A percentile compares a stretch with the other conserved stretches of the same genome.
These are phyloP conservation scores for Dillenia turbinata DNA, from an alignment of 164 flowering plant genomes.

Conservation along the genomic window DNA sequence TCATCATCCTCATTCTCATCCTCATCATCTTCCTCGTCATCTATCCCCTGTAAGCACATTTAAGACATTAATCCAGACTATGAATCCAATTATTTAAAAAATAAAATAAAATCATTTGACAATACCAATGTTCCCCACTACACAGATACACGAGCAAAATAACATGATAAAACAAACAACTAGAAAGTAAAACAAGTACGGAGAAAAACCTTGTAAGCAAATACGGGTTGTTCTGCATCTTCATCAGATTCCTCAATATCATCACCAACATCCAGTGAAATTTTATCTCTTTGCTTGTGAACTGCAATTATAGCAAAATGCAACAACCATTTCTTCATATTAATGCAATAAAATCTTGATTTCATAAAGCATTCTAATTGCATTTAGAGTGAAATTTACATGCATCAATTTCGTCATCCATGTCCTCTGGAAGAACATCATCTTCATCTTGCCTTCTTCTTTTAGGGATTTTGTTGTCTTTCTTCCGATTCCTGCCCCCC, in stretches of 20 bases:
- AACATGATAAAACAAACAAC: background rate
- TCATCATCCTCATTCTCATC: constrained; percentile 20
- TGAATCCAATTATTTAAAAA: no score
- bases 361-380: background rate
- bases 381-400: constrained; percentile 28
- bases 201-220: constrained; percentile 55
- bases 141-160: background rate
- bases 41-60: constrained; percentile 6
- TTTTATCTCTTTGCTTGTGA: constrained; percentile 78
- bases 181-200: background rate
- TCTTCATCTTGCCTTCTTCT: constrained; percentile 16
- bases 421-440: constrained; percentile 18
- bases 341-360: background rate
- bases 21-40: constrained; percentile 14
- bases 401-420: constrained; percentile 76
- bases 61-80: background rate
- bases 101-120: no score
- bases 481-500: constrained; percentile 31
- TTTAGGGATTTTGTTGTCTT: constrained; percentile 24
- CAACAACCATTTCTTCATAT: background rate
- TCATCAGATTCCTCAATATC: constrained; percentile 66
- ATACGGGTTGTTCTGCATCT: constrained; percentile 64
- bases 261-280: constrained; percentile 58
- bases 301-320: constrained; percentile 36
- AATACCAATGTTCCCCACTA: no score